Conservation (phyloP, 495 filamentous ascomycete species). For the Penicillium ucsense region DNA sequence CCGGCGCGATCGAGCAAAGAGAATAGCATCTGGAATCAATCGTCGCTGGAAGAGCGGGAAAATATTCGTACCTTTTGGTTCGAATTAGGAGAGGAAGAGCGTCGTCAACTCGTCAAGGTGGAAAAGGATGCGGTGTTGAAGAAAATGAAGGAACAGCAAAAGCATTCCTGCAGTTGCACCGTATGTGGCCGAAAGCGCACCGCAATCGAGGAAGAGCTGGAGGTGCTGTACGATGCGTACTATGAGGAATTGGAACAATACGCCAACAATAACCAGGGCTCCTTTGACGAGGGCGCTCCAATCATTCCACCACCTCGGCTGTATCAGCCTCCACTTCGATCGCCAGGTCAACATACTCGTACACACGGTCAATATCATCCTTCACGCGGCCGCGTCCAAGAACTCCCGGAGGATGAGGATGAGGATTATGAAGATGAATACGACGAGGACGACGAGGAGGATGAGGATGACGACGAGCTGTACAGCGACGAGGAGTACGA, state of each 20-base stretch:
- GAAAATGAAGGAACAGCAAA: conserved; percentile 99
- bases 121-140: conserved; percentile 96
- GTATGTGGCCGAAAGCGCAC: conserved; percentile 95
- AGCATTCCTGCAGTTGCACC: conserved; percentile 96
- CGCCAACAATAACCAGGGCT: conserved; percentile 76
- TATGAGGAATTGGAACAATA: conserved; percentile 98
- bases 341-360: conserved; percentile 33
- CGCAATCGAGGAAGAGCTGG: conserved; percentile 96
- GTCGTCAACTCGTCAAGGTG: conserved; percentile 89
- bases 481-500: conserved; percentile 48
- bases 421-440: conserved; percentile 49
- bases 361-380: conserved; percentile 42
- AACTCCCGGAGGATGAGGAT: conserved; percentile 60
- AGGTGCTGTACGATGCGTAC: conserved; percentile 98
- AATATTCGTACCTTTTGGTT: conserved; percentile 98
- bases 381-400: conserved; percentile 44
- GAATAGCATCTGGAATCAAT: conserved; percentile 90
- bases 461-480: conserved; percentile 41
- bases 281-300: conserved; percentile 44
- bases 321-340: conserved; percentile 36
- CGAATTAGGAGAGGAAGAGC: conserved; percentile 86
- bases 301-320: conserved; percentile 57
- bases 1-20: conserved; percentile 46
- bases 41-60: conserved; percentile 83
- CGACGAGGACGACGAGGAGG: conserved; percentile 36